These are phyloP conservation scores for Chamaecyparis obtusa DNA, from an alignment of 75 land plant species.

Conservation along the genomic window DNA sequence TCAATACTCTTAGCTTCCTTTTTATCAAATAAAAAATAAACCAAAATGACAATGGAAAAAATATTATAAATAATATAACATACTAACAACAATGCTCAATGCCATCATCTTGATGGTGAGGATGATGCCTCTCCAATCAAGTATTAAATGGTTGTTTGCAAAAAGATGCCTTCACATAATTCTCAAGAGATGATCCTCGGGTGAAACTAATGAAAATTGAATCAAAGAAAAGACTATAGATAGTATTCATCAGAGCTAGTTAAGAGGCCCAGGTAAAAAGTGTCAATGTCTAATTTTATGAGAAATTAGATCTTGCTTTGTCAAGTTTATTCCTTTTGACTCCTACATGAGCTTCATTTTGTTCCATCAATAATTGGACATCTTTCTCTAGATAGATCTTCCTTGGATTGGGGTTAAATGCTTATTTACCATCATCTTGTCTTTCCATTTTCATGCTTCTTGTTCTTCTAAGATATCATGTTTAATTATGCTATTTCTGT, in stretches of 20 bases:
- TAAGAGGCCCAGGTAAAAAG: neutral
- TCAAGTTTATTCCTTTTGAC: conserved; percentile 29
- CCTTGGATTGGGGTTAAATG: conserved; percentile 13
- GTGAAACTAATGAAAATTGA: conserved; percentile 5
- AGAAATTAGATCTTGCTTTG: conserved; percentile 17
- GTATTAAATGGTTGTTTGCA: neutral
- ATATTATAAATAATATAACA: neutral
- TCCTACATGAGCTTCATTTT: conserved; percentile 25
- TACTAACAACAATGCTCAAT: conserved; percentile 2
- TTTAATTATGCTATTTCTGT: conserved; percentile 27
- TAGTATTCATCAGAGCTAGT: neutral
- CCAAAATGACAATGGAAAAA: neutral
- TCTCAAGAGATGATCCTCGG: conserved; percentile 1
- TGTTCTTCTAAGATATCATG: conserved; percentile 16
- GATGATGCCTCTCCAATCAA: conserved; percentile 9
- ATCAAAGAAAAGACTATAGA: neutral
- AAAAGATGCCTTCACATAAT: neutral
- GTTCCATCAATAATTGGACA: conserved; percentile 22
- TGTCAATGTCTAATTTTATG: neutral
- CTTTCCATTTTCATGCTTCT: conserved; percentile 24
- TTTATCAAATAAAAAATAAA: neutral
- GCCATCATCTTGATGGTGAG: conserved; percentile 2
- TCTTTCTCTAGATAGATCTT: conserved; percentile 36
- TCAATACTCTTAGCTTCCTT: neutral
- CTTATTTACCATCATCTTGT: conserved; percentile 23